Evolutionary conservation across 1,284 basidiomycete genomes (phyloP).

Genomic region (Vanrija humicola): DNA sequence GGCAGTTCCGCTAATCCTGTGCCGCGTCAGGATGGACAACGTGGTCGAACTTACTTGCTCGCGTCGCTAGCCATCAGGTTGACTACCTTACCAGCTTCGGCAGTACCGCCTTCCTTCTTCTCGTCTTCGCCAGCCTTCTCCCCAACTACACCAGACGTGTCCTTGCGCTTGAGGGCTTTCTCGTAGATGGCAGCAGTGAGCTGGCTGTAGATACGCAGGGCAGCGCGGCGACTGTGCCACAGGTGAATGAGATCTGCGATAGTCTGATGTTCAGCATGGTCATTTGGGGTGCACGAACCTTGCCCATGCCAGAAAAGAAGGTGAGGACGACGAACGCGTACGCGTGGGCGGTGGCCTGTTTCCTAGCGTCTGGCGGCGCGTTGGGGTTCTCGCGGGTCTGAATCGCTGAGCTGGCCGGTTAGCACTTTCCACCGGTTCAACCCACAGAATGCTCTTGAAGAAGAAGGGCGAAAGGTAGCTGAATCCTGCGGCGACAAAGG

Average conservation of each 20-base stretch:
- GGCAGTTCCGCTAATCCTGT: constrained; percentile 33
- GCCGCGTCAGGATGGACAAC: not conserved
- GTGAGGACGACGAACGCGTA: constrained; percentile 69
- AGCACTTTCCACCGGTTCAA: not conserved
- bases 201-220: constrained; percentile 64
- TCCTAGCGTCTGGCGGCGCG: not conserved
- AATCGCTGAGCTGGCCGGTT: constrained; percentile 1
- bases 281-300: constrained; percentile 47
- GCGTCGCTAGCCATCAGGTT: constrained; percentile 51
- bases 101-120: constrained; percentile 25
- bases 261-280: constrained; percentile 52
- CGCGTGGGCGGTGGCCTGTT: constrained; percentile 44
- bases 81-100: constrained; percentile 53
- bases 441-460: constrained; percentile 50
- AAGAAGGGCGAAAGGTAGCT: constrained; percentile 56
- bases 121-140: constrained; percentile 53
- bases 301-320: constrained; percentile 58
- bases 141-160: constrained; percentile 71
- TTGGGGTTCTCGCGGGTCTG: not conserved
- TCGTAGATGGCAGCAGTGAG: constrained; percentile 78
- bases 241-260: constrained; percentile 71
- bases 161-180: constrained; percentile 79
- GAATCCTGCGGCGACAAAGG: constrained; percentile 61
- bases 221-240: constrained; percentile 69
- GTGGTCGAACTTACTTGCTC: constrained; percentile 8